Evolutionary conservation across 441 rosid genomes (phyloP), one percentile per base, ranked within the genome.

Genomic region (Codiaeum variegatum): DNA sequence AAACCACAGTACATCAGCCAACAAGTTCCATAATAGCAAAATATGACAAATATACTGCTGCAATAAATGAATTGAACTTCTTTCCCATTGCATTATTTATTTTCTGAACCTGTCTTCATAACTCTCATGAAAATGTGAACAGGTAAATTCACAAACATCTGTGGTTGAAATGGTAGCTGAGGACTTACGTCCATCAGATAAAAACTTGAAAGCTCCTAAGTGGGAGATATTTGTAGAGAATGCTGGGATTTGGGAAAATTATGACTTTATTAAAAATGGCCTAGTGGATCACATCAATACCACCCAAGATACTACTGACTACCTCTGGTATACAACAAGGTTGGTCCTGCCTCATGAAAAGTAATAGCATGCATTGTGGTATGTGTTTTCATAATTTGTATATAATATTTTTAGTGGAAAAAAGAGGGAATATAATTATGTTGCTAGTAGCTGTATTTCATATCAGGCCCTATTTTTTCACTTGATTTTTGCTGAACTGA

Each of bases 241-340:
- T 63, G 85, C 87, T 15, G 97, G 99, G 70, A 76, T 89, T 26
- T 95, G 98, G 97, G 97, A 91, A 73, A 82, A 75, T 75, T 78
- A 88, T 49, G 95, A 91, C 81, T 88, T 90, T 56, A 81, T 81
- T 29, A 85, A 79, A 72, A 89, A 79, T 59, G 80, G 70, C 64
- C 82, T 95, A 69, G 91, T 85, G 62, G 99, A 93, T 83, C 97
- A 91, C 73, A 79, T 95, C 60, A 95, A 93, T 83, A 82, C 95
- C 80, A 91, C 98, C 66, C 84, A 83, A 79, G 94, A 93, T 80
- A 79, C 86, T 55, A 87, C 98, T 32, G 99, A 93, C 84, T 86
- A 95, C 81, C 94, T 95, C 65, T 95, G 99, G 99, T 89, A 89
- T 78, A 93, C 88, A 68, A 91, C 90, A 82, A 95, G 97, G 99